Conservation (phyloP, 352 stramenopile genomes). For the Phytophthora vignae region DNA sequence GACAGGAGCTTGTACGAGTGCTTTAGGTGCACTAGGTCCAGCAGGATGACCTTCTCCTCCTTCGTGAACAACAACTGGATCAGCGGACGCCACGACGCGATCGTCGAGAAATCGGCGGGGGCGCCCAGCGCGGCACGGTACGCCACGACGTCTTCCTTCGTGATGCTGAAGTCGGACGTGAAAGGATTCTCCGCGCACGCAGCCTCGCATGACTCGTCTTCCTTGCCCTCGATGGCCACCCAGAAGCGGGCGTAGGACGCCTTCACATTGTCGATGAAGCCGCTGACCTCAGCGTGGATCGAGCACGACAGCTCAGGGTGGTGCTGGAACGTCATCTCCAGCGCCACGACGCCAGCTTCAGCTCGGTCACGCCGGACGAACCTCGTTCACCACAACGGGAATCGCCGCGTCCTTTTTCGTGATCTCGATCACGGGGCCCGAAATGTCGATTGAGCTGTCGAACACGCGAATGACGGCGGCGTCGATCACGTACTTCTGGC, state of each 20-base stretch:
- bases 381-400: slow-evolving; percentile 59
- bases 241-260: slow-evolving; percentile 83
- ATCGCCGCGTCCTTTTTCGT: slow-evolving; percentile 46
- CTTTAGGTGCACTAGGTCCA: slow-evolving; percentile 86
- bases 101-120: slow-evolving; percentile 80
- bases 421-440: slow-evolving; percentile 63
- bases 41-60: slow-evolving; percentile 82
- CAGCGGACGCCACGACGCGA: slow-evolving; percentile 82
- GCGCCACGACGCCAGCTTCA: slow-evolving; percentile 51
- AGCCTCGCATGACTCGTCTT: slow-evolving; percentile 62
- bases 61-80: slow-evolving; percentile 88
- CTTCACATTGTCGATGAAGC: slow-evolving; percentile 71
- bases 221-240: slow-evolving; percentile 65
- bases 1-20: slow-evolving; percentile 87
- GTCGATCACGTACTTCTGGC: slow-evolving; percentile 55
- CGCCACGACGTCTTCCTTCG: slow-evolving; percentile 56
- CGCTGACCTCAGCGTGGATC: slow-evolving; percentile 55
- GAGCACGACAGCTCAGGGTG: slow-evolving; percentile 52
- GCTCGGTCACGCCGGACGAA: slow-evolving; percentile 58
- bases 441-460: slow-evolving; percentile 45
- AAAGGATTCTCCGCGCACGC: slow-evolving; percentile 75
- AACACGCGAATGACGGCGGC: slow-evolving; percentile 44
- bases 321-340: slow-evolving; percentile 70
- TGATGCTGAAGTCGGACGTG: slow-evolving; percentile 68
- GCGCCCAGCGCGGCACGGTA: slow-evolving; percentile 72